Conservation (phyloP, 306 rosid genomes). For the Rubus idaeus region DNA sequence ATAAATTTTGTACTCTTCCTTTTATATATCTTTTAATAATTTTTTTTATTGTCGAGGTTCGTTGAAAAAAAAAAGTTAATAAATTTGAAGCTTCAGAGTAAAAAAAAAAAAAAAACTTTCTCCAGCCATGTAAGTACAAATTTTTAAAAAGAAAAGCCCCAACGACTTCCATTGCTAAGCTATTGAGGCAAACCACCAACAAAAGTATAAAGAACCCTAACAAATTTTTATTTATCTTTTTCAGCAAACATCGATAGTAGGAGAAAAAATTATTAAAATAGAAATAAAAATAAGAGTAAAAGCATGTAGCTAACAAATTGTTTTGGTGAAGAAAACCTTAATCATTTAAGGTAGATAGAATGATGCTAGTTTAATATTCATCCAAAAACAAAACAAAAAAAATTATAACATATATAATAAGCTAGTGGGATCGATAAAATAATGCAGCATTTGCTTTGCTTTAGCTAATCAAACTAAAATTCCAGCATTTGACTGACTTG, state of each 20-base stretch:
- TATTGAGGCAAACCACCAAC: neutral
- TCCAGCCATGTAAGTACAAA: neutral
- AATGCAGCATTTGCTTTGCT: neutral
- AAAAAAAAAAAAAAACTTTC: neutral
- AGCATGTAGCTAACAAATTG: too few species aligned
- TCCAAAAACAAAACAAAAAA: neutral
- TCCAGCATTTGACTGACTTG: constrained; percentile 8
- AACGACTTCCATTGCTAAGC: neutral
- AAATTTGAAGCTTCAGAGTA: neutral
- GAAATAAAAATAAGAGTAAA: too few species aligned
- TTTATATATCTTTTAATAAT: too few species aligned
- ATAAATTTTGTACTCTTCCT: too few species aligned
- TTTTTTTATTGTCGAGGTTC: too few species aligned
- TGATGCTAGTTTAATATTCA: constrained; percentile 2
- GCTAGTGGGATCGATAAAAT: neutral
- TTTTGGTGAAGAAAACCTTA: neutral
- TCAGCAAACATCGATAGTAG: too few species aligned
- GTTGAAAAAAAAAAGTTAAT: too few species aligned
- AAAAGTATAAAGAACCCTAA: neutral
- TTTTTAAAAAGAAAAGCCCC: neutral
- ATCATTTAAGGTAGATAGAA: constrained; percentile 1
- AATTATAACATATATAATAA: neutral
- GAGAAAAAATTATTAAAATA: too few species aligned
- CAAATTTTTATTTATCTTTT: neutral
- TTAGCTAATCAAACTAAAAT: neutral